Percentiles rank a stretch among this genome's conserved stretches.
phyloP scores from a whole-genome alignment of 345 rosid species.

The Carallia pectinifolia region DNA sequence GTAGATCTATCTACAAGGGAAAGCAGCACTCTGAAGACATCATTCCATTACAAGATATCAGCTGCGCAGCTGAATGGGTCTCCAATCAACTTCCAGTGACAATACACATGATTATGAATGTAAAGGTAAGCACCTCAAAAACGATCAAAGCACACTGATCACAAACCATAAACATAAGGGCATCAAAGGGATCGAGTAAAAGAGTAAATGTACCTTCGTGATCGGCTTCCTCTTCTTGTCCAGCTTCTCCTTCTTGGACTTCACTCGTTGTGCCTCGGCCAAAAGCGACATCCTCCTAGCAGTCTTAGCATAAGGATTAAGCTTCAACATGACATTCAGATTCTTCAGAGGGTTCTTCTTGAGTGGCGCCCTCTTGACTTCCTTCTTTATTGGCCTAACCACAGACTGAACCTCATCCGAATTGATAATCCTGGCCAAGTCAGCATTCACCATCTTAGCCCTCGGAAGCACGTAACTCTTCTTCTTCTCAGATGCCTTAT shows the following conservation, averaged over 20 bases:
- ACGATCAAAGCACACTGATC: no score
- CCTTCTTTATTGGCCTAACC: conserved; percentile 75
- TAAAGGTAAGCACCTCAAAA: no score
- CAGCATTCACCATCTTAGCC: conserved; percentile 95
- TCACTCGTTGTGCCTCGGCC: conserved; percentile 90
- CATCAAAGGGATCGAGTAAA: no score
- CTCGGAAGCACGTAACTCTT: conserved; percentile 86
- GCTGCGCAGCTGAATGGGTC: no score
- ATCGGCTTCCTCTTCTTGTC: conserved; percentile 72
- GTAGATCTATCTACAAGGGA: no score
- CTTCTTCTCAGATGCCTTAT: conserved; percentile 81
- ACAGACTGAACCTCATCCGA: conserved; percentile 95
- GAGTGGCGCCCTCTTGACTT: conserved; percentile 63
- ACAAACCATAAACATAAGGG: no score
- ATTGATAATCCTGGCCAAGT: conserved; percentile 84
- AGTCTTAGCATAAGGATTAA: conserved; percentile 95
- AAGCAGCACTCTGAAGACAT: no score
- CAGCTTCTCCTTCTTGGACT: conserved; percentile 96
- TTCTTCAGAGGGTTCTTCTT: conserved; percentile 98
- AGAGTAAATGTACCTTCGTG: conserved; percentile 53
- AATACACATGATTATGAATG: no score
- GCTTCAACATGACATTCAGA: conserved; percentile 68
- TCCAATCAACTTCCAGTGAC: no score
- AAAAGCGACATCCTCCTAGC: conserved; percentile 90
- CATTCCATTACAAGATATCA: no score